Base-by-base conservation (phyloP, 108 stramenopile species). In the Discostella pseudostelligera region DNA sequence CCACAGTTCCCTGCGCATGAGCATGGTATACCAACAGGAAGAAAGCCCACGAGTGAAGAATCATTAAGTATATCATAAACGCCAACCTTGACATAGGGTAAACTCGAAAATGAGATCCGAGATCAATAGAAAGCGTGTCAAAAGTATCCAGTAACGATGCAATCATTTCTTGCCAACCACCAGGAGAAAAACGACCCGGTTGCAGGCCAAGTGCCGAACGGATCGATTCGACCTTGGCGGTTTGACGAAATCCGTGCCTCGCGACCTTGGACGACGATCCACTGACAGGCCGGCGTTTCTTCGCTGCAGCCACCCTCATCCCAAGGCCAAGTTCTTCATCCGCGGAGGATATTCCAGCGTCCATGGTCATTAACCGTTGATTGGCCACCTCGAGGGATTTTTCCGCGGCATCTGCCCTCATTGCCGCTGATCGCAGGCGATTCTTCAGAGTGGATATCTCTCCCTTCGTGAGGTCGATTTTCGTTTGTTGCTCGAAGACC, bases 21-120 rank as follows among this genome's bases (percentile, higher is more conserved):
- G 89, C 87, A 69, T 93, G 92, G 49, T 90, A 87, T 36, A 93
- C 83, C 21, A 93, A 55, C 42, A 93, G 47, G 39, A 84, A 79
- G 68, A 93, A 90, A 26, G 92, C 86, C 92, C 92, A 93, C 19
- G 80, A 20, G 59, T 93, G 92, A 20, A 93, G 65, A 45, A 90
- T 51, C 4, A 86, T 32, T 26, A 93, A 48, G 45, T 93, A 93
- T 19, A 82, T n/a, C 47, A 93, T 74, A 62, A 93, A 93, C 35
- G 65, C 80, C 10, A 82, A 72, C 26, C 92, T 67, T 11, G 89
- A 87, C 9, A 93, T 37, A 9, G 92, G 87, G 67, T 90, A 84
- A 50, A 70, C 40, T 29, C 92, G 76, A 22, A 93, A 76, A 50
- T 87, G 88, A 22, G 76, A 83, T 35, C 89, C 89, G 16, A 85